phyloP scores from a whole-genome alignment of 768 basidiomycete genomes.

The Kwoniella bestiolae region DNA sequence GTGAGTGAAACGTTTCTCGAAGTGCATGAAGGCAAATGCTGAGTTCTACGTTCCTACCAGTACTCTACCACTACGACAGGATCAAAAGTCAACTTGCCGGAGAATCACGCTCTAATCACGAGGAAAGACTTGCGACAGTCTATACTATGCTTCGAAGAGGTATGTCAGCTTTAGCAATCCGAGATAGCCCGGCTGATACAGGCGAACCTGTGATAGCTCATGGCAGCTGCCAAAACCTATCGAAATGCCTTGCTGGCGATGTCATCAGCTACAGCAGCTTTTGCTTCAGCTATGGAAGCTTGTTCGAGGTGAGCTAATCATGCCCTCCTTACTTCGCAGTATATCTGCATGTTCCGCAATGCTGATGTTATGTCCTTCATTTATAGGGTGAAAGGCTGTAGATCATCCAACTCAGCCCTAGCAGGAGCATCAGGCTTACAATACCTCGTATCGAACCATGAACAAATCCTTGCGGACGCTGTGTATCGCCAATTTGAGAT shows the following conservation, averaged over 20 bases:
- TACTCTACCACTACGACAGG: constrained; percentile 54
- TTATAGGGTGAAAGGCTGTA: constrained; percentile 58
- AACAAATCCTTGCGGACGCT: constrained; percentile 84
- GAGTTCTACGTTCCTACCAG: constrained; percentile 20
- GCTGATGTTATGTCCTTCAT: constrained; percentile 61
- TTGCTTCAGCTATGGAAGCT: constrained; percentile 82
- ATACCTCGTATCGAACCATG: constrained; percentile 88
- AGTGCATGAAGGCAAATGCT: background rate
- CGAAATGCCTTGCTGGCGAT: constrained; percentile 77
- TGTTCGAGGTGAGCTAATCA: constrained; percentile 70
- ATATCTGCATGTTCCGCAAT: too few species aligned
- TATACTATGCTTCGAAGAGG: constrained; percentile 54
- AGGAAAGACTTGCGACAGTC: constrained; percentile 52
- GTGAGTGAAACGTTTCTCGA: constrained; percentile 32
- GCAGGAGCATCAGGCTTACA: constrained; percentile 87
- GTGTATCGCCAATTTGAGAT: constrained; percentile 87
- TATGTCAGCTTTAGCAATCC: constrained; percentile 15
- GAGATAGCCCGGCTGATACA: constrained; percentile 5
- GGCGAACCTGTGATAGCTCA: constrained; percentile 63
- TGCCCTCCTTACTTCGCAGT: too few species aligned
- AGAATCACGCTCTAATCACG: constrained; percentile 48
- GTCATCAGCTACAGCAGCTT: constrained; percentile 79
- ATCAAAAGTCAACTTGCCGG: constrained; percentile 46
- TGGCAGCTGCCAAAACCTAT: constrained; percentile 76
- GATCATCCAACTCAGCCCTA: constrained; percentile 65